Conservation (phyloP, 2,329 filamentous ascomycete species). For the Alternaria sp. region DNA sequence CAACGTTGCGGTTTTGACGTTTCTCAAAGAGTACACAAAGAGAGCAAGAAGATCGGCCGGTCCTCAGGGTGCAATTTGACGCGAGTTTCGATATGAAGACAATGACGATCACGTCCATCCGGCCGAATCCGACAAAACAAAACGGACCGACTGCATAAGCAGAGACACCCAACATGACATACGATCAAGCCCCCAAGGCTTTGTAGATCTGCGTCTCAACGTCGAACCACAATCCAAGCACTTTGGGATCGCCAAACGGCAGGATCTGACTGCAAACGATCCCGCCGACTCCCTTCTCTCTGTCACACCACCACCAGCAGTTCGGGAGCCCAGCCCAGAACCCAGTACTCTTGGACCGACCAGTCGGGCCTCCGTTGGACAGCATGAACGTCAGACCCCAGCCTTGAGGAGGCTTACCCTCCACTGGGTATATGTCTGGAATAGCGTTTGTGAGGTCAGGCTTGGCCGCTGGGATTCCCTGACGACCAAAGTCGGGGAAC, state of each 20-base stretch:
- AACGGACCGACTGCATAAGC: constrained; percentile 5
- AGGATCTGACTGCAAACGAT: constrained; percentile 40
- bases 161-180: not conserved
- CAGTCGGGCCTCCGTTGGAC: constrained; percentile 39
- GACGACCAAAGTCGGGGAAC: constrained; percentile 59
- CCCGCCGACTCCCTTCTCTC: constrained; percentile 62
- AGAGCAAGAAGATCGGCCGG: not conserved
- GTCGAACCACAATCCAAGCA: constrained; percentile 16
- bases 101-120: not conserved
- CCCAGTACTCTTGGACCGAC: constrained; percentile 50
- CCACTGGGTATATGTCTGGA: constrained; percentile 57
- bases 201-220: constrained; percentile 16
- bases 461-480: constrained; percentile 56
- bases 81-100: not conserved
- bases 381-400: constrained; percentile 69
- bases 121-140: not conserved
- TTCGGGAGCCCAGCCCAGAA: constrained; percentile 68
- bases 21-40: not conserved
- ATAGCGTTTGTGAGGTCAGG: constrained; percentile 58
- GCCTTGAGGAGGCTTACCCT: constrained; percentile 61
- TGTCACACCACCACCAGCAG: constrained; percentile 67
- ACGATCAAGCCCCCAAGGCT: constrained; percentile 9
- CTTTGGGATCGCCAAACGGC: constrained; percentile 38
- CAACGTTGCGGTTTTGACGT: not conserved
- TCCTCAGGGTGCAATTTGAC: not conserved